These are phyloP conservation scores for Tolypocladium pustulatum DNA, from an alignment of 2,329 filamentous ascomycete species.

Conservation along the genomic window DNA sequence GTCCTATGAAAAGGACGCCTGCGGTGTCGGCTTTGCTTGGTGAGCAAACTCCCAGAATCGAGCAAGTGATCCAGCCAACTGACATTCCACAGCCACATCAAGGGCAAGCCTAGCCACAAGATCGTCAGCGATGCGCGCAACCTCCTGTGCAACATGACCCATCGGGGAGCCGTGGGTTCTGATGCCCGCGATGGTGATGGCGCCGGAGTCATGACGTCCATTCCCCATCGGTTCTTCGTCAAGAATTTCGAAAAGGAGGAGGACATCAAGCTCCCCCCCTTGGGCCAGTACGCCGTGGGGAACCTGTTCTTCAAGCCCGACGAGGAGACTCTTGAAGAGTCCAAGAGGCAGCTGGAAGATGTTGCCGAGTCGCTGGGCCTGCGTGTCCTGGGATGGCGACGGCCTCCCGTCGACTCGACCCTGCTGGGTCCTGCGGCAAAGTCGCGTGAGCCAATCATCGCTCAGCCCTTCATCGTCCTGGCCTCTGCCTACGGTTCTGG, in stretches of 20 bases:
- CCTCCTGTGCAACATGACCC: conserved; percentile 99
- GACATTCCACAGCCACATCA: conserved; percentile 65
- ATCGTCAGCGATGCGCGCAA: conserved; percentile 87
- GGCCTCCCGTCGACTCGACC: conserved; percentile 86
- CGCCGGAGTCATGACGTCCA: conserved; percentile 98
- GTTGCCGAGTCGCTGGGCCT: conserved; percentile 80
- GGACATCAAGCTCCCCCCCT: conserved; percentile 73
- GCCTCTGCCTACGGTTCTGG: conserved; percentile 75
- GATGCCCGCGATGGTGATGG: conserved; percentile 97
- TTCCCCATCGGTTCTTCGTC: conserved; percentile 95
- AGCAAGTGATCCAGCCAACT: conserved; percentile 5
- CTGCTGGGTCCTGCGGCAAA: conserved; percentile 86
- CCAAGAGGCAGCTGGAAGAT: conserved; percentile 87
- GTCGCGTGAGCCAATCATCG: conserved; percentile 88
- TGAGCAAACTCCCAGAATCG: conserved; percentile 33
- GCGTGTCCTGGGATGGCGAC: conserved; percentile 90
- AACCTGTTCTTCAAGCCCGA: conserved; percentile 99
- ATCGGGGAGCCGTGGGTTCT: conserved; percentile 94
- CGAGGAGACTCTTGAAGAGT: conserved; percentile 78
- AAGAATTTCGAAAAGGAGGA: conserved; percentile 96
- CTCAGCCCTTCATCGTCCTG: conserved; percentile 91
- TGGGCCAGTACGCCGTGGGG: conserved; percentile 91
- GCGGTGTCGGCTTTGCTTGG: conserved; percentile 98
- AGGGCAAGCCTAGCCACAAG: conserved; percentile 94
- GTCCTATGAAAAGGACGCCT: conserved; percentile 94